phyloP scores from a whole-genome alignment of 2,329 filamentous ascomycete genomes.

The Fusarium foetens region DNA sequence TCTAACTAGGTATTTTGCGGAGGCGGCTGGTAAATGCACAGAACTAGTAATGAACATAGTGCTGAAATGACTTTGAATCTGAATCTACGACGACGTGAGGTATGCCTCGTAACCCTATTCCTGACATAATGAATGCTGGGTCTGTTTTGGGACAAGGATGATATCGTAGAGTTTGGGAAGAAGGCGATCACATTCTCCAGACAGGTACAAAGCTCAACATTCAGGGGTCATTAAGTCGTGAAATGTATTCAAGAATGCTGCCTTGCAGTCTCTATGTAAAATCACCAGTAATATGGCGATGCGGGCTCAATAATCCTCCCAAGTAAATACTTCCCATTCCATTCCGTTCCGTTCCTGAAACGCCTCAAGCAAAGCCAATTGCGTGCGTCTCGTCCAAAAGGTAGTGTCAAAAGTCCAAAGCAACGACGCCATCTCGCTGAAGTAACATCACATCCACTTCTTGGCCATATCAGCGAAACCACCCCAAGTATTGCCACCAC shows the following conservation, averaged over 20 bases:
- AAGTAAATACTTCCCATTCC: not conserved
- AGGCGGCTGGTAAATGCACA: conserved; percentile 39
- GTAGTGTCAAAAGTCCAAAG: not conserved
- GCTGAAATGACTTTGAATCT: conserved; percentile 23
- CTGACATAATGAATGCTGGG: not conserved
- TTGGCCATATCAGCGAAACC: conserved; percentile 54
- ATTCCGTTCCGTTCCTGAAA: conserved; percentile 30
- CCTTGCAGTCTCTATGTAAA: conserved; percentile 19
- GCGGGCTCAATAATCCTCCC: conserved; percentile 9
- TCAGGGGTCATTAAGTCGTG: conserved; percentile 32
- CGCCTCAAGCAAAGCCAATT: conserved; percentile 32
- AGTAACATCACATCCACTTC: conserved; percentile 53
- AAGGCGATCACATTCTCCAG: conserved; percentile 19
- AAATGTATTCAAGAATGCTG: conserved; percentile 33
- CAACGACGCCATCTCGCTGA: conserved; percentile 8
- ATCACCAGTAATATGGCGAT: not conserved
- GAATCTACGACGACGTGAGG: not conserved
- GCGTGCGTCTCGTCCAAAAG: conserved; percentile 12
- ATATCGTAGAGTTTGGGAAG: not conserved
- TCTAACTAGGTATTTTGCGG: conserved; percentile 38
- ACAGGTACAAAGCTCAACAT: not conserved
- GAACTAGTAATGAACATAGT: conserved; percentile 48
- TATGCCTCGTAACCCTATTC: conserved; percentile 1
- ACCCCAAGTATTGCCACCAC: conserved; percentile 49
- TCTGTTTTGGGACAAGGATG: not conserved